These are phyloP conservation scores for Wickerhamomyces queroliae DNA, from an alignment of 805 yeast species.

Conservation along the genomic window DNA sequence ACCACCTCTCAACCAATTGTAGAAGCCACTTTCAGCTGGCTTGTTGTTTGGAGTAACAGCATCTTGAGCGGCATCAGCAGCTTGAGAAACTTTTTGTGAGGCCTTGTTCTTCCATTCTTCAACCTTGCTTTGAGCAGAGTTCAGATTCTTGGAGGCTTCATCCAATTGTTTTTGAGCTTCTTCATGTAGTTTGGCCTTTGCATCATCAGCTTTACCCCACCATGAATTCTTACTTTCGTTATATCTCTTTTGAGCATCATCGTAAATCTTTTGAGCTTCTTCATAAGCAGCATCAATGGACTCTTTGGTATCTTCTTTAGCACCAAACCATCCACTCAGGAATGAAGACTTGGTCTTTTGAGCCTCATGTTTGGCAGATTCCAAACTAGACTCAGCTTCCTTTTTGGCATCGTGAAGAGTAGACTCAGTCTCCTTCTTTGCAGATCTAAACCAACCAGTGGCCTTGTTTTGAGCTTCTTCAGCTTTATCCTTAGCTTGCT, in stretches of 20 bases:
- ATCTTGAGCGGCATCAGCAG: neutral
- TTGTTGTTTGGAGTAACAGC: too few species aligned
- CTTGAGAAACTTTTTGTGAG: conserved; percentile 6
- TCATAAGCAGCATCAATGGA: conserved; percentile 10
- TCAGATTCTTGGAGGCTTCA: conserved; percentile 15
- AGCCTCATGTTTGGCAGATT: neutral
- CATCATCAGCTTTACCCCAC: conserved; percentile 18
- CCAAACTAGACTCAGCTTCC: conserved; percentile 20
- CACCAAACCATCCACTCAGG: conserved; percentile 10
- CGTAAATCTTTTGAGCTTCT: conserved; percentile 27
- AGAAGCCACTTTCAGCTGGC: conserved; percentile 11
- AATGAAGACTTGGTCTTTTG: conserved; percentile 4
- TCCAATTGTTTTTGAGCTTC: conserved; percentile 24
- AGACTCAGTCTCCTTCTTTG: conserved; percentile 1
- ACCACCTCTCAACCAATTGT: conserved; percentile 23
- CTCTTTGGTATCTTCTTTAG: conserved; percentile 9
- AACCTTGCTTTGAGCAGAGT: conserved; percentile 12
- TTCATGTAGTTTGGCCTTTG: conserved; percentile 14
- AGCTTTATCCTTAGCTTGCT: conserved; percentile 4
- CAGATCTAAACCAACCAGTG: conserved; percentile 7
- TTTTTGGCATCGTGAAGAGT: conserved; percentile 18
- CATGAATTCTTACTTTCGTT: conserved; percentile 27
- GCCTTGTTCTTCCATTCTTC: conserved; percentile 15
- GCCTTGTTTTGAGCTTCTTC: conserved; percentile 6
- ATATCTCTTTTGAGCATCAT: conserved; percentile 28